These are phyloP conservation scores for Aspergillus hiratsukae DNA, from an alignment of 2,329 filamentous ascomycete genomes.

Conservation along the genomic window DNA sequence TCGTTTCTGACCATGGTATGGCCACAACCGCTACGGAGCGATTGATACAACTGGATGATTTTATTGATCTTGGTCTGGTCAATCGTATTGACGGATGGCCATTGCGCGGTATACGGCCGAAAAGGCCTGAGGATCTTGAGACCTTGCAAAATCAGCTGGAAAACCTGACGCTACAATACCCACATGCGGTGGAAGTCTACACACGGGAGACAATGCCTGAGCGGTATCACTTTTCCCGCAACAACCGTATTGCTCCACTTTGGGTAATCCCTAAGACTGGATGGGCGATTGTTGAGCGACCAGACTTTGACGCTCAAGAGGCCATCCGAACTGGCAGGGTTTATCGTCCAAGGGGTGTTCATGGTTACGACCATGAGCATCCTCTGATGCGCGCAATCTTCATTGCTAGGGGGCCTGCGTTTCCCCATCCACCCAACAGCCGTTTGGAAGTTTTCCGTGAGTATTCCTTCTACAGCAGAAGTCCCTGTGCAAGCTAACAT, in stretches of 20 bases:
- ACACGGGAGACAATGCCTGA: constrained; percentile 83
- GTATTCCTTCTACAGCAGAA: constrained; percentile 32
- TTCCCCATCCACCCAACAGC: constrained; percentile 79
- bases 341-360: constrained; percentile 79
- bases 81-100: constrained; percentile 93
- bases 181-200: constrained; percentile 73
- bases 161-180: constrained; percentile 55
- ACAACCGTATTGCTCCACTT: constrained; percentile 83
- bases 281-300: constrained; percentile 81
- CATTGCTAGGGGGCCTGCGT: constrained; percentile 84
- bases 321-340: constrained; percentile 59
- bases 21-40: constrained; percentile 79
- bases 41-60: constrained; percentile 82
- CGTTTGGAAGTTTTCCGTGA: constrained; percentile 76
- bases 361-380: constrained; percentile 93
- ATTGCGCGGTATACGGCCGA: constrained; percentile 79
- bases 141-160: constrained; percentile 59
- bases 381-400: constrained; percentile 97
- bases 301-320: constrained; percentile 70
- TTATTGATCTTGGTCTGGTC: constrained; percentile 72
- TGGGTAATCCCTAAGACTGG: constrained; percentile 92
- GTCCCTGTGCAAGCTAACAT: constrained; percentile 2
- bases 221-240: constrained; percentile 85
- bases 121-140: constrained; percentile 61
- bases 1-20: constrained; percentile 99